These are phyloP conservation scores for Tilletia horrida DNA, from an alignment of 1,284 basidiomycete genomes.

Conservation along the genomic window DNA sequence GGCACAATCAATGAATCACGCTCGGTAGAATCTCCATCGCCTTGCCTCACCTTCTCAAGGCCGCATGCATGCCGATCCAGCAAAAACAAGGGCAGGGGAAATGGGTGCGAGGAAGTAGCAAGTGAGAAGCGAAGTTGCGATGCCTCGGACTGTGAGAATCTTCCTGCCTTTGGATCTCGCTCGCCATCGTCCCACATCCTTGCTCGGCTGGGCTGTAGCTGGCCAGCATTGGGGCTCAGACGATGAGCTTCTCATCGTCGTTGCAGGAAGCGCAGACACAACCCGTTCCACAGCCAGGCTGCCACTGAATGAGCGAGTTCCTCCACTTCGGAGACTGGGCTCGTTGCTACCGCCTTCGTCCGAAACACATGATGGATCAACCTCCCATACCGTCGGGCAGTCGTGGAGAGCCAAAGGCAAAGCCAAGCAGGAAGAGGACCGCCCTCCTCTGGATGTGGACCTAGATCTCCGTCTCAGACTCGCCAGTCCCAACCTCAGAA, in stretches of 20 bases:
- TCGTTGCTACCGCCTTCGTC: not conserved
- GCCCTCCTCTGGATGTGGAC: not conserved
- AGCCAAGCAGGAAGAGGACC: not conserved
- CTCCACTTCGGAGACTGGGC: not conserved
- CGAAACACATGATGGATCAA: not conserved
- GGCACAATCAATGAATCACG: too few species aligned
- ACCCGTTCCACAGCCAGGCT: not conserved
- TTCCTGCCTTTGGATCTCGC: slow-evolving; percentile 7
- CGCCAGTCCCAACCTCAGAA: not conserved
- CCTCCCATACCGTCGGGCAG: not conserved
- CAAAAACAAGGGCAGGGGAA: too few species aligned
- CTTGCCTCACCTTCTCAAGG: too few species aligned
- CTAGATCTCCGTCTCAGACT: not conserved
- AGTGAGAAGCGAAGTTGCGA: too few species aligned
- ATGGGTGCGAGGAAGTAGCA: too few species aligned
- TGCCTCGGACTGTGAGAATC: slow-evolving; percentile 6
- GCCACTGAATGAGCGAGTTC: not conserved
- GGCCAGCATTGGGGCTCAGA: not conserved
- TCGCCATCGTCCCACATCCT: not conserved
- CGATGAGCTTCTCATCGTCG: not conserved
- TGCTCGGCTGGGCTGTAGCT: not conserved
- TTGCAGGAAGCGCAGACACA: not conserved
- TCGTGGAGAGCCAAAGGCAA: not conserved
- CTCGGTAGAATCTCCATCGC: too few species aligned
- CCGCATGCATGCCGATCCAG: too few species aligned